Evolutionary conservation across 2,329 filamentous ascomycete genomes (phyloP).

Genomic region (Colletotrichum somersetense): DNA sequence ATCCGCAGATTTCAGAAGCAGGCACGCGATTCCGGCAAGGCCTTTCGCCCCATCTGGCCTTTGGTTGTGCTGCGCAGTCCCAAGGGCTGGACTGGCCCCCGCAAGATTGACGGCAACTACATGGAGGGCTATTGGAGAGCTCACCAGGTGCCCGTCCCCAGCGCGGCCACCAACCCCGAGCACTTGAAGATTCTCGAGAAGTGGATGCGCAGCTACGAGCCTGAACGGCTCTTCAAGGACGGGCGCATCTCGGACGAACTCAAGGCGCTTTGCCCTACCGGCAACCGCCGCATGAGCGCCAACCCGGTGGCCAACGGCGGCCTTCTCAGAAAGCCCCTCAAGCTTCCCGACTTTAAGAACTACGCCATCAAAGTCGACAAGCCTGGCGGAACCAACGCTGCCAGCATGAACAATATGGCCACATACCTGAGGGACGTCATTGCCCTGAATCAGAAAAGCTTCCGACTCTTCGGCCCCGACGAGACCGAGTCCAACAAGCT

Average conservation of each 20-base stretch:
- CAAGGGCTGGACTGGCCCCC: conserved; percentile 84
- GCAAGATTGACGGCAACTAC: conserved; percentile 77
- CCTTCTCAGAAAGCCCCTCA: conserved; percentile 73
- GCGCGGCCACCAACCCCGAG: conserved; percentile 73
- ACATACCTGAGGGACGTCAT: conserved; percentile 77
- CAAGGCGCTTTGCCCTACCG: conserved; percentile 73
- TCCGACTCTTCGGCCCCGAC: conserved; percentile 83
- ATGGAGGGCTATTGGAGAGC: conserved; percentile 83
- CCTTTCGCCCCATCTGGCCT: conserved; percentile 80
- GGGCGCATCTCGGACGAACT: conserved; percentile 75
- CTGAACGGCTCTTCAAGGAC: conserved; percentile 76
- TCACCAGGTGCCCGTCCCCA: conserved; percentile 82
- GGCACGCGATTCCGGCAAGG: conserved; percentile 76
- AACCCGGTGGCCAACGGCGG: conserved; percentile 83
- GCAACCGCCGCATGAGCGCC: conserved; percentile 79
- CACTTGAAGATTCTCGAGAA: conserved; percentile 77
- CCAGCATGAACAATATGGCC: conserved; percentile 79
- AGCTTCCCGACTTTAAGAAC: conserved; percentile 76
- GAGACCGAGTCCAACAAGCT: conserved; percentile 89
- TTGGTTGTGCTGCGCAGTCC: conserved; percentile 83
- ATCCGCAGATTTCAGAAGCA: conserved; percentile 78
- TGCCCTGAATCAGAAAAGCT: conserved; percentile 72
- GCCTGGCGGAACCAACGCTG: conserved; percentile 67
- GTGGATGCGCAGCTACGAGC: conserved; percentile 84
- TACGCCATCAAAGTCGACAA: conserved; percentile 74